A percentile compares a stretch with the other conserved stretches of the same genome.
Conservation (phyloP, 169 alveolate genomes). For the Ichthyophthirius multifiliis region DNA sequence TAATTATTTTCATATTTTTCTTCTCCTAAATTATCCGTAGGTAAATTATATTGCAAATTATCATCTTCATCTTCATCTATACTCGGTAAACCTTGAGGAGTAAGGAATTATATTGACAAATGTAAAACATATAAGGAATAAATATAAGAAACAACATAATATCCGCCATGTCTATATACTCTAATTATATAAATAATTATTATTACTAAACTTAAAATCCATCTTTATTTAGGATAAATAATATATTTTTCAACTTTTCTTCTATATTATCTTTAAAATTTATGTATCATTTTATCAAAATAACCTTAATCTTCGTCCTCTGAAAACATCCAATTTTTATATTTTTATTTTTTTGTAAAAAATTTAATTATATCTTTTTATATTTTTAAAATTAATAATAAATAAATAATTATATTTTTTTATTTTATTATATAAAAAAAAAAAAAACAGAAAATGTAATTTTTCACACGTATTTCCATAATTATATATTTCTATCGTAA, state of each 20-base stretch:
- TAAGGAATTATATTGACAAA: neutral
- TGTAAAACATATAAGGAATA: neutral
- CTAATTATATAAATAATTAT: neutral
- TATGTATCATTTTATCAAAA: neutral
- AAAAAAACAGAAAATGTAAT: too few relatives aligned
- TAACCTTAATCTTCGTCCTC: neutral
- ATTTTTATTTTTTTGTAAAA: too few relatives aligned
- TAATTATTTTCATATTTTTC: neutral
- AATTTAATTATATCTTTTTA: too few relatives aligned
- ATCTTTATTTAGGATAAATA: constrained; percentile 5
- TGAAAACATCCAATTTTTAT: too few relatives aligned
- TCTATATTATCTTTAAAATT: neutral
- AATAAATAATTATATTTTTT: too few relatives aligned
- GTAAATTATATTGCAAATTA: neutral
- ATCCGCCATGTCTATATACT: neutral
- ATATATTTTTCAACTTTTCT: constrained; percentile 1
- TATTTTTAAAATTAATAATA: too few relatives aligned
- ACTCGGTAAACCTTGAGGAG: constrained; percentile 12
- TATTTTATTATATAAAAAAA: too few relatives aligned
- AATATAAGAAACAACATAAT: constrained; percentile 13
- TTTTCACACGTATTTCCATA: constrained; percentile 1
- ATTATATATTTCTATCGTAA: neutral
- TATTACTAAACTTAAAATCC: neutral
- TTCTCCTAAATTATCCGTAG: neutral
- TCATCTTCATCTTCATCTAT: constrained; percentile 24